Evolutionary conservation across 768 basidiomycete genomes (phyloP), one percentile per base, ranked within the genome.

Genomic region (Exsudoporus frostii): DNA sequence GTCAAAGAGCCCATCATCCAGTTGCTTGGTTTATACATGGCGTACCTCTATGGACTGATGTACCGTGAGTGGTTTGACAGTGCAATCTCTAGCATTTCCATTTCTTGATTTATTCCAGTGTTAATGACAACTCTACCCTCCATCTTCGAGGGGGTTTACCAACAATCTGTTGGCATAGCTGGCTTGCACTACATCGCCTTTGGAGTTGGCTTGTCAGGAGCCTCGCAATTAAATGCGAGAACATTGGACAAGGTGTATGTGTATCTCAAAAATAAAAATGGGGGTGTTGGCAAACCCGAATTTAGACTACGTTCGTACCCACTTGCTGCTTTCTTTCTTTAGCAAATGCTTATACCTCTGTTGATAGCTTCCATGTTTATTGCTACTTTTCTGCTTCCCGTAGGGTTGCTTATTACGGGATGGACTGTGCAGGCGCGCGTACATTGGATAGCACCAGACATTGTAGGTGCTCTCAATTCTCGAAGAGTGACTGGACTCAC

Each of bases 151-250:
- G 68, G 71, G 4, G 65, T 76, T 1, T 92, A 91, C 60, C 67
- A 76, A 34, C 69, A 88, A 63, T 54, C 63, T 0, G 66, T 77
- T 10, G 85, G 87, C 5, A 82, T 85, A 45, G 75, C 81, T 0
- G 85, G 87, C 0, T 66, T 90, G 29, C 75, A 90, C 60, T 93
- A 90, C 58, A 72, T 91, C 51, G 79, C 88, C 0, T 75, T 91
- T 6, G 88, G 88, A 0, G 19, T 86, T 1, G 89, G 89, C 3
- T 70, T 89, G 15, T 61, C 74, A 0, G 56, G 71, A 3, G 77
- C 79, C 0, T 79, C 83, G 1, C 76, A 82, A 61, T 14, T 78
- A 11, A 85, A 83, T 51, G 84, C 83, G 0, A 72, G 76, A 8
- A 58, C 73, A 8, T 68, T 88, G 65, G 88, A 90, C 64, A 66